Evolutionary conservation across 306 rosid species (phyloP).

Genomic region (Fragaria ananassa): DNA sequence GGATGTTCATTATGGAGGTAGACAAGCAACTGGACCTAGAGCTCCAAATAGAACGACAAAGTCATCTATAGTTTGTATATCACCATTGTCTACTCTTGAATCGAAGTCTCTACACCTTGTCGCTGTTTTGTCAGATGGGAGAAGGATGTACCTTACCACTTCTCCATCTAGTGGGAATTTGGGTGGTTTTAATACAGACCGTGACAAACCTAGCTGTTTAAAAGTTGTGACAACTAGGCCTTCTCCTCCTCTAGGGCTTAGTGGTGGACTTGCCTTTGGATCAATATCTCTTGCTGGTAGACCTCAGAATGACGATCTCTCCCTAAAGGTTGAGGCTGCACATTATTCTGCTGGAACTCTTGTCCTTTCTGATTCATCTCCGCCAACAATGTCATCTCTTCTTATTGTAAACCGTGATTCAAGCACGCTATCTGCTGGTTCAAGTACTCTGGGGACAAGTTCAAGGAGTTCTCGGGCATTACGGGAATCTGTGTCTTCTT

Average conservation of each 20-base stretch:
- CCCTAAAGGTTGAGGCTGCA: slow-evolving; percentile 85
- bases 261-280: slow-evolving; percentile 88
- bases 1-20: slow-evolving; percentile 72
- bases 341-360: slow-evolving; percentile 91
- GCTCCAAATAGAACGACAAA: slow-evolving; percentile 56
- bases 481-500: slow-evolving; percentile 78
- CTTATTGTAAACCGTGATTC: slow-evolving; percentile 83
- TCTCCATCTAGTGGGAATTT: slow-evolving; percentile 82
- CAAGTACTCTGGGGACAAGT: slow-evolving; percentile 56
- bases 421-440: slow-evolving; percentile 53
- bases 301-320: slow-evolving; percentile 85
- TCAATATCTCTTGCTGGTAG: slow-evolving; percentile 74
- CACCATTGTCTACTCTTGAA: slow-evolving; percentile 87
- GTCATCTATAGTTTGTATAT: slow-evolving; percentile 79
- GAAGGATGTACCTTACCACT: slow-evolving; percentile 93
- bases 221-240: slow-evolving; percentile 95
- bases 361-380: slow-evolving; percentile 91
- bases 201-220: slow-evolving; percentile 73
- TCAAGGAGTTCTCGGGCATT: slow-evolving; percentile 79
- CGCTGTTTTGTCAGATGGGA: slow-evolving; percentile 92
- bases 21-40: slow-evolving; percentile 81
- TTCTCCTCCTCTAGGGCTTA: slow-evolving; percentile 90
- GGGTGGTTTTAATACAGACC: slow-evolving; percentile 66
- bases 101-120: slow-evolving; percentile 88
- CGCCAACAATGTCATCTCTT: slow-evolving; percentile 78